phyloP scores from a whole-genome alignment of 2,329 filamentous ascomycete genomes.

The Colletotrichum truncatum region DNA sequence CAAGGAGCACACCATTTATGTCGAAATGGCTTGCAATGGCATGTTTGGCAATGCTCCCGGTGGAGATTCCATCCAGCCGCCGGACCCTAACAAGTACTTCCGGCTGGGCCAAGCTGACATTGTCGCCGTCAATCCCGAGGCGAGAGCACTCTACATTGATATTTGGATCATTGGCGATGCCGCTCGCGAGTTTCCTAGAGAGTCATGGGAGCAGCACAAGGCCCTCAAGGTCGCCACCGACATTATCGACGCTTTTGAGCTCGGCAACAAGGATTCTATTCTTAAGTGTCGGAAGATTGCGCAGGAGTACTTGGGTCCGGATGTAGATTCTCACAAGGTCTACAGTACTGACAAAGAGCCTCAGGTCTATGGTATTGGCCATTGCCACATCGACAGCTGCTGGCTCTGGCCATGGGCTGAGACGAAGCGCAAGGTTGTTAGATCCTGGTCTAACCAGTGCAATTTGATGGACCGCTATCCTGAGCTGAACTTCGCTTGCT shows the following conservation, averaged over 20 bases:
- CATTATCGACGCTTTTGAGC: conserved; percentile 91
- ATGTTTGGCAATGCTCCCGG: conserved; percentile 96
- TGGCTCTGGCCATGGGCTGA: conserved; percentile 99
- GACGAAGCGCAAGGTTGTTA: conserved; percentile 94
- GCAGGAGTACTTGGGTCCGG: conserved; percentile 80
- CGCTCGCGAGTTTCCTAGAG: conserved; percentile 86
- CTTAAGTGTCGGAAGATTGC: conserved; percentile 84
- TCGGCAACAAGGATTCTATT: conserved; percentile 81
- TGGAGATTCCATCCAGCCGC: conserved; percentile 88
- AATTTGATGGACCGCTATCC: conserved; percentile 95
- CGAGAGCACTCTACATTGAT: conserved; percentile 85
- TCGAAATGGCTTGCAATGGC: conserved; percentile 98
- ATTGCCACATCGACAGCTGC: conserved; percentile 98
- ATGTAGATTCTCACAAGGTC: conserved; percentile 84
- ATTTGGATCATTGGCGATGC: conserved; percentile 97
- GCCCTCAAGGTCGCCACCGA: conserved; percentile 85
- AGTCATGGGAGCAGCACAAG: conserved; percentile 89
- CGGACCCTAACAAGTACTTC: conserved; percentile 85
- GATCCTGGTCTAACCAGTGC: conserved; percentile 97
- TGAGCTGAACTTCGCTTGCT: conserved; percentile 91
- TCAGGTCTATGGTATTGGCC: conserved; percentile 88
- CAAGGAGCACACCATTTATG: conserved; percentile 87
- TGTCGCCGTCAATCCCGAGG: conserved; percentile 86
- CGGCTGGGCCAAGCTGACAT: conserved; percentile 82
- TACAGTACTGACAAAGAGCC: conserved; percentile 80